Conservation (phyloP, 164 flowering plant species). For the Chimonanthus salicifolius region DNA sequence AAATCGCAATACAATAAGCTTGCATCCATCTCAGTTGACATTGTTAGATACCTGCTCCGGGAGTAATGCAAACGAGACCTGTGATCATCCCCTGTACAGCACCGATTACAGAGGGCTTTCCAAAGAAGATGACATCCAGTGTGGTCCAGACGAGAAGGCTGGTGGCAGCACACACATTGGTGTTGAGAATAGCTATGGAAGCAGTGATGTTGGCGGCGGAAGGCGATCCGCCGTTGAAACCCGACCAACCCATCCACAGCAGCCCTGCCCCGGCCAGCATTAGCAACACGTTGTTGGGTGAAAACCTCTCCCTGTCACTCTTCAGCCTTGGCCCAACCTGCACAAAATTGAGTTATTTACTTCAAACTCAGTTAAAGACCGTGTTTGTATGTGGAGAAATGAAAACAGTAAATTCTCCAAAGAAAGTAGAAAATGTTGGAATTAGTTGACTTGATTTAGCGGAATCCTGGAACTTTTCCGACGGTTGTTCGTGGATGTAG, state of each 20-base stretch:
- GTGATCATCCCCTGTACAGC: constrained; percentile 77
- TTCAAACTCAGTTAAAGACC: neutral
- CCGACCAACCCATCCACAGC: constrained; percentile 73
- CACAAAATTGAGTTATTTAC: neutral
- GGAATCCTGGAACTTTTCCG: too few species aligned
- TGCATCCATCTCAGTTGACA: neutral
- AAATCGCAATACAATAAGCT: neutral
- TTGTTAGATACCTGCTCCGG: constrained; percentile 46
- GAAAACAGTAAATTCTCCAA: too few species aligned
- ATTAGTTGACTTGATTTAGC: too few species aligned
- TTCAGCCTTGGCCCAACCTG: constrained; percentile 64
- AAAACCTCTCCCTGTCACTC: constrained; percentile 48
- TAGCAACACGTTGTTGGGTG: constrained; percentile 65
- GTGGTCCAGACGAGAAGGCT: constrained; percentile 59
- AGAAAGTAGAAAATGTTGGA: too few species aligned
- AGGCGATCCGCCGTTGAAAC: constrained; percentile 70
- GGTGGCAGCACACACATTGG: constrained; percentile 59
- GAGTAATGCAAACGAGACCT: constrained; percentile 73
- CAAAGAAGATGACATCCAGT: constrained; percentile 45
- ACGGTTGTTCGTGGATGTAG: too few species aligned
- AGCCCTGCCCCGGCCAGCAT: constrained; percentile 68
- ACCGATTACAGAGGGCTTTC: constrained; percentile 61
- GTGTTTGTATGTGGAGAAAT: too few species aligned
- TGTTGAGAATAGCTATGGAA: constrained; percentile 56
- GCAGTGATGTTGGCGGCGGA: constrained; percentile 29